Conservation (phyloP, 495 filamentous ascomycete species). For the Rhizodiscina lignyota region DNA sequence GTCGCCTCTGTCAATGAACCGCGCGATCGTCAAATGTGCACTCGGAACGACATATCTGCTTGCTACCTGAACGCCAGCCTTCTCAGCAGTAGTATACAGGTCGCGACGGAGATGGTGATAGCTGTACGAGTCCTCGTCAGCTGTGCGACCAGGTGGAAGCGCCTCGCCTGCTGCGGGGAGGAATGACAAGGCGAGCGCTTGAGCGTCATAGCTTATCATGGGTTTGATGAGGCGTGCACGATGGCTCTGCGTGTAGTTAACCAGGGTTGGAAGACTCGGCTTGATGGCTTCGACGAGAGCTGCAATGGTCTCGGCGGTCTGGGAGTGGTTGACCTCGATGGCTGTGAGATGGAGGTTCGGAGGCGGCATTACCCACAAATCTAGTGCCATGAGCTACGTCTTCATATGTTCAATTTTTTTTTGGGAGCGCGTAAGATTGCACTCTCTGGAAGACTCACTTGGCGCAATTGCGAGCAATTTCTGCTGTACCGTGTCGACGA, state of each 20-base stretch:
- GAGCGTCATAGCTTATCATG: conserved; percentile 64
- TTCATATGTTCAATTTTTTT: no score
- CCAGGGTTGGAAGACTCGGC: conserved; percentile 32
- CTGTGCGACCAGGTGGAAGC: conserved; percentile 13
- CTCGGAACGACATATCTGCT: conserved; percentile 75
- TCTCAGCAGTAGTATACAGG: conserved; percentile 41
- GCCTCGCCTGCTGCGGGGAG: conserved; percentile 52
- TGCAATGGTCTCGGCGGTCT: conserved; percentile 42
- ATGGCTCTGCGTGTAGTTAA: conserved; percentile 42
- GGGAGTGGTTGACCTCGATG: conserved; percentile 63
- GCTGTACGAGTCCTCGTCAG: conserved; percentile 43
- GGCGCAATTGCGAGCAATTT: conserved; percentile 44
- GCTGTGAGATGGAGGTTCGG: conserved; percentile 70
- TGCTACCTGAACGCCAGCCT: conserved; percentile 41
- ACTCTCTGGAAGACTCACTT: conserved; percentile 30
- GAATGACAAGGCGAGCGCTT: conserved; percentile 74
- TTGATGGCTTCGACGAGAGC: conserved; percentile 36
- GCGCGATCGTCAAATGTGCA: conserved; percentile 72
- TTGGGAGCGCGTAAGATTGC: not conserved
- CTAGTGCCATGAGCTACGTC: conserved; percentile 25
- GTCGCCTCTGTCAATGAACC: conserved; percentile 48
- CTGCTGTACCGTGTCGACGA: conserved; percentile 52
- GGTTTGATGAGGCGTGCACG: conserved; percentile 65
- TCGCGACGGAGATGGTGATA: conserved; percentile 85
- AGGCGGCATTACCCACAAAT: conserved; percentile 70